These are phyloP conservation scores for Pseudocercospora macadamiae DNA, from an alignment of 2,329 filamentous ascomycete species.

Conservation along the genomic window DNA sequence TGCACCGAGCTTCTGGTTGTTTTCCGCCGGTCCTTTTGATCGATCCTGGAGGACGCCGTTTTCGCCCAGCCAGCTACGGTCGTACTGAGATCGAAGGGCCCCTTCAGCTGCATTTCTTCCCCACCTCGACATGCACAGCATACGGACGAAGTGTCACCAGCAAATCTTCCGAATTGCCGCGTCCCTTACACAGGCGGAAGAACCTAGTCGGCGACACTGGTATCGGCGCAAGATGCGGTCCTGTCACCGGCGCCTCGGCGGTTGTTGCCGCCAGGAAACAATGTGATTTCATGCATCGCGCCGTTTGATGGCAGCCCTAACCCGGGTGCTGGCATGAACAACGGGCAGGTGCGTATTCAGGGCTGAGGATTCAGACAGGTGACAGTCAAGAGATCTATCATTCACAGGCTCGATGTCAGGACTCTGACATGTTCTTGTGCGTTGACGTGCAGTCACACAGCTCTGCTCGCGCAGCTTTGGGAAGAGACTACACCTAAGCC, in stretches of 20 bases:
- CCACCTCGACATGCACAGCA: neutral
- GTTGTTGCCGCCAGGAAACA: constrained; percentile 12
- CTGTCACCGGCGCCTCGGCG: constrained; percentile 3
- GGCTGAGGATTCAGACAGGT: neutral
- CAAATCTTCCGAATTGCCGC: constrained; percentile 11
- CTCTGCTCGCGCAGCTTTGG: constrained; percentile 21
- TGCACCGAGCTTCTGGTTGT: neutral
- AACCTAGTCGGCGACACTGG: constrained; percentile 6
- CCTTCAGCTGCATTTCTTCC: neutral
- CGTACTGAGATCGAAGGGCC: constrained; percentile 1
- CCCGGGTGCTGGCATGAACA: constrained; percentile 13
- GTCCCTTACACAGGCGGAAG: constrained; percentile 7
- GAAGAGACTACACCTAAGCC: constrained; percentile 15
- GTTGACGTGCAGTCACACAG: constrained; percentile 13
- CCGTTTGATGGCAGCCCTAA: constrained; percentile 9
- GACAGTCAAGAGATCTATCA: neutral
- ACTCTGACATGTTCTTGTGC: neutral
- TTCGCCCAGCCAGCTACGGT: neutral
- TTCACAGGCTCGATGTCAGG: neutral
- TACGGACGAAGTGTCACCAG: constrained; percentile 4
- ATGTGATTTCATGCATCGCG: constrained; percentile 16
- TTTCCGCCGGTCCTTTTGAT: neutral
- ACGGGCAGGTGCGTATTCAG: neutral
- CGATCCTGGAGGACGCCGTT: neutral
- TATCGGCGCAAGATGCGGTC: neutral